Evolutionary conservation across 768 basidiomycete genomes (phyloP), one percentile per base, ranked within the genome.

Genomic region (Heimioporus sp.): DNA sequence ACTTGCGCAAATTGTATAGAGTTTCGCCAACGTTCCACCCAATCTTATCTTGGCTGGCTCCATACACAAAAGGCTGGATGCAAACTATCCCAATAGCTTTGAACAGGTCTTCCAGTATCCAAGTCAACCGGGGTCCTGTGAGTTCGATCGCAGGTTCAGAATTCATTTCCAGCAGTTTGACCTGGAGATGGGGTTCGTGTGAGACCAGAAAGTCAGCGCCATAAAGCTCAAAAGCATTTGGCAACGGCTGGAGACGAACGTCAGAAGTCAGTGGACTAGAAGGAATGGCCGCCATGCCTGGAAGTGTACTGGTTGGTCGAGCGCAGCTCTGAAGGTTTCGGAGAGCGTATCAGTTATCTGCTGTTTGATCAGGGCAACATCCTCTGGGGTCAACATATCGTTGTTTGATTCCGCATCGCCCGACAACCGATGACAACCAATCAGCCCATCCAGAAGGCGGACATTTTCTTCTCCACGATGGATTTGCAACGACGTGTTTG

Each of bases 91-190:
- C 83, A 16, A 91, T 87, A 1, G 82, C 78, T 32, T 72, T 72
- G 72, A 97, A 96, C 48, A 97, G 73, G 57, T 90, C 87, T 59
- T 87, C 81, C 48, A 97, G 71, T 41, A 94, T 82, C 80, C 88
- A 88, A 16, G 82, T 80, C 34, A 98, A 71, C 28, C 92, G 79
- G 34, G 85, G 79, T 1, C 95, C 97, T 0, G 95, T 95, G 49
- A 96, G 80, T 62, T 94, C 91, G 52, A 98, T 96, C 40, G 97
- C 97, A 2, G 97, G 96, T 57, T 95, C 94, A 7, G 96, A 85
- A 65, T 99, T 99, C 62, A 96, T 77, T 69, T 98, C 97, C 30
- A 98, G 76, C 2, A 98, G 73, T 49, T 86, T 84, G 15, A 92
- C 84, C 54, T 81, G 77, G 49, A 83, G 79, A 9, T 66, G 62